A percentile compares a stretch with the other conserved stretches of the same genome.
These are phyloP conservation scores for Kwoniella shivajii DNA, from an alignment of 1,284 basidiomycete genomes.

Conservation along the genomic window DNA sequence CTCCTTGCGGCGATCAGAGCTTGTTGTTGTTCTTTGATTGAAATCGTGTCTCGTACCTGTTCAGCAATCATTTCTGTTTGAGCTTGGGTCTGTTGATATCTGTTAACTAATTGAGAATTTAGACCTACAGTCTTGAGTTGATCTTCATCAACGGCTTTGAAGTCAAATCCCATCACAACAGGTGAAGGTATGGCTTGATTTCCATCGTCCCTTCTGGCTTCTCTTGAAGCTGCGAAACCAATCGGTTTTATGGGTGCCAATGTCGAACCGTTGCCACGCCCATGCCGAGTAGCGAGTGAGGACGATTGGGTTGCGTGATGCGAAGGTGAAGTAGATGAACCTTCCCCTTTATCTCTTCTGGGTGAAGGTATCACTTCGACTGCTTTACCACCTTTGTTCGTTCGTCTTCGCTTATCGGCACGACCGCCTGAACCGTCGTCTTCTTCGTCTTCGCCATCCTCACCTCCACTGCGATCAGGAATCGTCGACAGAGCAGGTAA, in stretches of 20 bases:
- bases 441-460: conserved; percentile 9
- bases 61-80: conserved; percentile 14
- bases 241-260: conserved; percentile 47
- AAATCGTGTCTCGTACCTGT: conserved; percentile 50
- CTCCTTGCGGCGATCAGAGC: conserved; percentile 49
- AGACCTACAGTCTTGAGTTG: conserved; percentile 49
- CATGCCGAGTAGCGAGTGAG: neutral
- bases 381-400: conserved; percentile 13
- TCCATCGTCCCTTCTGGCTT: conserved; percentile 38
- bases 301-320: neutral
- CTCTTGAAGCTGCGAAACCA: conserved; percentile 44
- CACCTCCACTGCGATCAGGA: neutral
- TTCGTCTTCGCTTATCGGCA: conserved; percentile 25
- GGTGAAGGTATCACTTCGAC: conserved; percentile 9
- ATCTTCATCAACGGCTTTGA: conserved; percentile 46
- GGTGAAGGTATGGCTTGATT: conserved; percentile 40
- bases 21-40: conserved; percentile 52
- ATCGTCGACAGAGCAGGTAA: neutral
- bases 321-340: conserved; percentile 6
- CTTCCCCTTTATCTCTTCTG: conserved; percentile 8
- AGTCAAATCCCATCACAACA: conserved; percentile 53
- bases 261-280: neutral
- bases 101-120: neutral
- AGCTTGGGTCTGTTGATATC: conserved; percentile 19
- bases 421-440: conserved; percentile 14